Percentiles rank a stretch among this genome's conserved stretches.
phyloP scores from a whole-genome alignment of 2,329 filamentous ascomycete species.

The Thelonectria blattea region DNA sequence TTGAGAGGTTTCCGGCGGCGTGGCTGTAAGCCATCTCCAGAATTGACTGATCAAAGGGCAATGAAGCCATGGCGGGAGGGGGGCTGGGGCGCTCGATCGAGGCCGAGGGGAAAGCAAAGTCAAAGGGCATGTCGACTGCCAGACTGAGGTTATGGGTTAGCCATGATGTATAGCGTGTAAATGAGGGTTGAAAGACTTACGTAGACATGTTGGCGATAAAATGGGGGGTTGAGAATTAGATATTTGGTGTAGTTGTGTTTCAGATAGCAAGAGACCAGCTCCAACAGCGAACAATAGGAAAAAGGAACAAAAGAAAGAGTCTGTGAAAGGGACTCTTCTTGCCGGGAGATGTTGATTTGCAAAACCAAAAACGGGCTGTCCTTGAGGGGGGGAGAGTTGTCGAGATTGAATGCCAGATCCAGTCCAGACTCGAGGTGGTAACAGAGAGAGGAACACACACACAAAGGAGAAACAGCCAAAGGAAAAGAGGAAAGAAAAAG shows the following conservation, averaged over 20 bases:
- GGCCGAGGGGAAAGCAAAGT: conserved; percentile 60
- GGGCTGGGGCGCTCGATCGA: conserved; percentile 42
- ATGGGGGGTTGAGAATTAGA: conserved; percentile 26
- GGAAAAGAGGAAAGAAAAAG: conserved; percentile 11
- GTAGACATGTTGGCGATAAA: conserved; percentile 41
- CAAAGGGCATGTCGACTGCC: conserved; percentile 67
- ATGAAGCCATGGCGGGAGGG: conserved; percentile 45
- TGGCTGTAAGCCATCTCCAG: conserved; percentile 59
- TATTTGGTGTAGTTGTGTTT: conserved; percentile 27
- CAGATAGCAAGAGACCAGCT: conserved; percentile 34
- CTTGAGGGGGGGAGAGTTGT: conserved; percentile 2
- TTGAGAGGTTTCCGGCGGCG: conserved; percentile 41
- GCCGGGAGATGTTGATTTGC: conserved; percentile 1
- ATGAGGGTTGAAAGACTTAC: conserved; percentile 37
- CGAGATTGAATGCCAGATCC: conserved; percentile 32
- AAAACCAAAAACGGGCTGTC: background rate
- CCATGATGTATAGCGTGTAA: conserved; percentile 15
- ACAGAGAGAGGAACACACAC: conserved; percentile 2
- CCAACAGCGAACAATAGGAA: conserved; percentile 20
- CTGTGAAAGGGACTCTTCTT: background rate
- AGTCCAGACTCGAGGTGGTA: conserved; percentile 16
- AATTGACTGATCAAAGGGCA: conserved; percentile 61
- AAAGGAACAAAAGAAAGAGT: conserved; percentile 5
- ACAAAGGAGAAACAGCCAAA: conserved; percentile 12
- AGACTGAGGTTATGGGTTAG: conserved; percentile 53